Evolutionary conservation across 768 basidiomycete genomes (phyloP).

Genomic region (Macrocybe gigantea): DNA sequence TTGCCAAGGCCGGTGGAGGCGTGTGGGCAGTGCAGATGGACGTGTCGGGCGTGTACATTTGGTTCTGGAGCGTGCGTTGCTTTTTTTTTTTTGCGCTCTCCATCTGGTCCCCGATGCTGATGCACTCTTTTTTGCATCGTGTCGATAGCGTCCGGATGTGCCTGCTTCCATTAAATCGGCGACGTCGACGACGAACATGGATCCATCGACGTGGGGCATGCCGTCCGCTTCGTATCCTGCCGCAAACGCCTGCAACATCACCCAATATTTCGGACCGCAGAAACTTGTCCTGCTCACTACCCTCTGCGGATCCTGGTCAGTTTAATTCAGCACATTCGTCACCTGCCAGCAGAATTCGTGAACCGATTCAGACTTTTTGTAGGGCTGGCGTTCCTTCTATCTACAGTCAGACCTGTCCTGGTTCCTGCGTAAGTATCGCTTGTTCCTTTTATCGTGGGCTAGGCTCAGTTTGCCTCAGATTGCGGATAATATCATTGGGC

Average conservation of each 20-base stretch:
- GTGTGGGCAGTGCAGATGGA: slow-evolving; percentile 68
- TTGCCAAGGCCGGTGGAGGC: slow-evolving; percentile 46
- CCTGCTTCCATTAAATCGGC: slow-evolving; percentile 29
- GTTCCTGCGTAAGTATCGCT: slow-evolving; percentile 29
- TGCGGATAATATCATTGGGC: slow-evolving; percentile 40
- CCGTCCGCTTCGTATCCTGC: slow-evolving; percentile 64
- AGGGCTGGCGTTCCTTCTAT: slow-evolving; percentile 40
- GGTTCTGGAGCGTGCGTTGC: slow-evolving; percentile 21
- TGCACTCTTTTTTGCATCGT: background rate
- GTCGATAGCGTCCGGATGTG: slow-evolving; percentile 33
- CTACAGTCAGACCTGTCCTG: slow-evolving; percentile 37
- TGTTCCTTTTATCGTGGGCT: background rate
- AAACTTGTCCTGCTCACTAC: slow-evolving; percentile 66
- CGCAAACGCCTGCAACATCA: slow-evolving; percentile 42
- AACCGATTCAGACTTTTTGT: background rate
- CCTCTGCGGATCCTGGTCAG: slow-evolving; percentile 46
- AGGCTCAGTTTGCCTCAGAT: slow-evolving; percentile 10
- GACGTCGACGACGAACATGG: slow-evolving; percentile 28
- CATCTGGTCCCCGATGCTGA: background rate
- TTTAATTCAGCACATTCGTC: background rate
- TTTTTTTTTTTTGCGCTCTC: no score
- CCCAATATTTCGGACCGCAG: slow-evolving; percentile 56
- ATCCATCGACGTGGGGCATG: slow-evolving; percentile 42
- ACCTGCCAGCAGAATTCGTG: background rate
- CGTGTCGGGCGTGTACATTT: slow-evolving; percentile 28